Evolutionary conservation across 108 stramenopile genomes (phyloP), one percentile per base, ranked within the genome.

Genomic region (Cyclotella choctawhatcheeana): DNA sequence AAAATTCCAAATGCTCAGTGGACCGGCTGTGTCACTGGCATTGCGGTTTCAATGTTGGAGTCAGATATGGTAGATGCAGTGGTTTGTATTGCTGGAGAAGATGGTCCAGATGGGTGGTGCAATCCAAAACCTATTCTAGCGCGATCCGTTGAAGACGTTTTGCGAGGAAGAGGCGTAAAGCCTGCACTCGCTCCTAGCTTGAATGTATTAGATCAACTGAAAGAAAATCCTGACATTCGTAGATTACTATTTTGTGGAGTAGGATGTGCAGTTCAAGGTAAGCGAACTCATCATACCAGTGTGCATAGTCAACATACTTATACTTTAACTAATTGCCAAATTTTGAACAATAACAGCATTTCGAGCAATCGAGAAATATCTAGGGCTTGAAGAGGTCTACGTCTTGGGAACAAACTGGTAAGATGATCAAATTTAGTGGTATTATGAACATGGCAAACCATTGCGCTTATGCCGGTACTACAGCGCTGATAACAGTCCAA

Each of bases 161-260:
- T 92, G 50, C 54, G 79, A 60, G 91, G 91, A 29, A 53, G 91
- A 65, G 88, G 91, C 18, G 91, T 92, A n/a, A 92, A 92, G 58
- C 88, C 91, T 21, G 81, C 88, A 0, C 63, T 92, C 47, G 88
- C 91, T 29, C 91, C 91, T 17, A 88, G 87, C 54, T 74, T 92
- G 34, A 72, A 65, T 12, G 85, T 92, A 1, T 69, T 92, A 67
- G 91, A 92, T 67, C 68, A 89, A 37, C 70, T 92, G 18, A 67
- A 82, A 75, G 53, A 73, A 1, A 87, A 86, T 75, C 55, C 67
- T 13, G 74, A 85, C 20, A 87, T 92, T 55, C 75, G 76, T 50
- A 85, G 74, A 37, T 71, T 92, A 25, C 54, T 92, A 17, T 92
- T 89, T 81, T 92, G 91, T 71, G 91, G 91, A 16, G 91, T 92